Evolutionary conservation across 1,284 basidiomycete genomes (phyloP), one percentile per base, ranked within the genome.

Genomic region (Sanguinoderma infundibulare): DNA sequence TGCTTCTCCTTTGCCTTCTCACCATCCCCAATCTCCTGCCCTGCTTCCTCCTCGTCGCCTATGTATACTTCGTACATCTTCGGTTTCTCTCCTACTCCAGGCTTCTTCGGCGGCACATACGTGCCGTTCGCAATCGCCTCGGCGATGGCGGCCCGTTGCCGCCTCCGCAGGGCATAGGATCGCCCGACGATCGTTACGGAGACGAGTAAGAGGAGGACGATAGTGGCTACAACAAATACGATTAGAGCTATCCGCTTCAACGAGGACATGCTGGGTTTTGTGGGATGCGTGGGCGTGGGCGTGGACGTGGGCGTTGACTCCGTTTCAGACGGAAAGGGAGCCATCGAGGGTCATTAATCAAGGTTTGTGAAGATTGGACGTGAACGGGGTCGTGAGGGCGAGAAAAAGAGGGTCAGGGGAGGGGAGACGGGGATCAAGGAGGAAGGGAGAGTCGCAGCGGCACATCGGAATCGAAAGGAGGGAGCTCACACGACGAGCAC

Each of bases 71-170:
- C 66, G 28, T 61, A 63, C 53, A 72, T 61, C 44, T 47, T 62
- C 39, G 70, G 71, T 44, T 65, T 69, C 15, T 59, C 59, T 42
- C 57, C 62, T 10, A 52, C n/a, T 28, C 42, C 42, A 30, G 54
- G 44, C 15, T 36, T 34, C 12, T 39, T 46, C 12, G 55, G 55
- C 20, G 83, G 81, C 17, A 83, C 62, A 80, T 81, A 86, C 5
- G 86, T 84, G 17, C 87, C 87, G 62, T 85, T 83, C 28, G 80
- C 78, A 64, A 89, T 87, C 14, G 87, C 86, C 60, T 87, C 84
- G 51, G 83, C 85, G 44, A 89, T 74, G 60, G 84, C 69, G 9
- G 77, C 79, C 15, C 83, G 81, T 61, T 86, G 84, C 3, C 87
- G 80, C 15, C 85, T 73, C 3, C 87, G 81, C 20, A 89, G 75